These are phyloP conservation scores for Alternaria viburni DNA, from an alignment of 2,329 filamentous ascomycete genomes.

Conservation along the genomic window DNA sequence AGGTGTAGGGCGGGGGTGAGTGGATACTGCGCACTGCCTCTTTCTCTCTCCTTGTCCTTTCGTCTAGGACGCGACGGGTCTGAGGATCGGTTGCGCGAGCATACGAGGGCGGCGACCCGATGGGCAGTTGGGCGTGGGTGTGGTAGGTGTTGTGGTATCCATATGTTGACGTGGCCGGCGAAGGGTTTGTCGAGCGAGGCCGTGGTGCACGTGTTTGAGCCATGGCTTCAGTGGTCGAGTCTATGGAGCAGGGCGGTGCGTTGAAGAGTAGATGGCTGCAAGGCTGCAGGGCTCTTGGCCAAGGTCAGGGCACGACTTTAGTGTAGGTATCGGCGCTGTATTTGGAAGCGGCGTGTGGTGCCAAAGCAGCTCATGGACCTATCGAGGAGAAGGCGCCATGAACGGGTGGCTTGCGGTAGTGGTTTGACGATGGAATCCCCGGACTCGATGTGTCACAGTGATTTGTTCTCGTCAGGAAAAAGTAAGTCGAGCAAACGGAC, in stretches of 20 bases:
- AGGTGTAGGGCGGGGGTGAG: slow-evolving; percentile 45
- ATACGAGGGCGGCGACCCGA: slow-evolving; percentile 42
- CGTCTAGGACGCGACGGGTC: slow-evolving; percentile 28
- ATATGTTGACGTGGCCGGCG: slow-evolving; percentile 39
- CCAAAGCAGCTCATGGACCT: slow-evolving; percentile 19
- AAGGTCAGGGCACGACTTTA: background rate
- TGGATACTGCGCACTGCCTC: slow-evolving; percentile 19
- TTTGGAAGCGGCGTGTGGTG: background rate
- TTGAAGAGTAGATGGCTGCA: background rate
- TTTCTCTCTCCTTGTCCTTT: slow-evolving; percentile 28
- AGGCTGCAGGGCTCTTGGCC: background rate
- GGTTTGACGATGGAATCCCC: slow-evolving; percentile 17
- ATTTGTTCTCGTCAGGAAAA: slow-evolving; percentile 10
- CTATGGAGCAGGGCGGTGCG: slow-evolving; percentile 2
- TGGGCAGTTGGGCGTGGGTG: slow-evolving; percentile 41
- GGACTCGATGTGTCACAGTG: slow-evolving; percentile 5
- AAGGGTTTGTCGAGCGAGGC: slow-evolving; percentile 23
- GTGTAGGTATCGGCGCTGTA: slow-evolving; percentile 3
- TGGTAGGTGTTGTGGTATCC: slow-evolving; percentile 54
- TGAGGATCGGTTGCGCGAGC: slow-evolving; percentile 30
- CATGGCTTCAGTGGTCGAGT: slow-evolving; percentile 9
- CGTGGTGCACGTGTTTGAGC: slow-evolving; percentile 15
- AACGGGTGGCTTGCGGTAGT: slow-evolving; percentile 20
- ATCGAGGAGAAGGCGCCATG: slow-evolving; percentile 5
- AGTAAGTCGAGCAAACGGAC: slow-evolving; percentile 6